Conservation (phyloP, 208 protist species). For the Leptomonas seymouri region DNA sequence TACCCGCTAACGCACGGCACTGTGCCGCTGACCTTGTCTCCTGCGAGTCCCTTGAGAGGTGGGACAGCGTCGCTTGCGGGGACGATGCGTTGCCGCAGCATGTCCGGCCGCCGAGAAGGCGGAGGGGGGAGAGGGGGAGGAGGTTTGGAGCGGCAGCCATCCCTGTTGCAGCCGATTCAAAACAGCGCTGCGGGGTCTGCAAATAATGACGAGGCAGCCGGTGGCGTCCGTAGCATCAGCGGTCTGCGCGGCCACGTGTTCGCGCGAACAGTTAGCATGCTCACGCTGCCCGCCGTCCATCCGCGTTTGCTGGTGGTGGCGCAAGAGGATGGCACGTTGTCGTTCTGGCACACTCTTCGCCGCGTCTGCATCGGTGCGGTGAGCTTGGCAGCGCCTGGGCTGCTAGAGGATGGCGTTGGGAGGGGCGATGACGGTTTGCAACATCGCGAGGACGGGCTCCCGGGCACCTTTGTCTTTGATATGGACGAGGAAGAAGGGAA, state of each 20-base stretch:
- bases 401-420: constrained; percentile 13
- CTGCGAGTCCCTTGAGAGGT: neutral
- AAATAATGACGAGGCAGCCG: neutral
- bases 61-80: neutral
- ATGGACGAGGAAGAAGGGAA: constrained; percentile 27
- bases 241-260: constrained; percentile 22
- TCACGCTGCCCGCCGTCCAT: constrained; percentile 43
- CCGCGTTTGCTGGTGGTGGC: constrained; percentile 60
- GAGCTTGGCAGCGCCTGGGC: constrained; percentile 45
- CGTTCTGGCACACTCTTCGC: constrained; percentile 76
- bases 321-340: constrained; percentile 78
- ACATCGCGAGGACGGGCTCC: constrained; percentile 2
- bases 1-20: neutral
- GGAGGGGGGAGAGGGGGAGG: neutral
- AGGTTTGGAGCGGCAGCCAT: neutral
- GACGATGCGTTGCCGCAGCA: constrained; percentile 4
- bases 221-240: neutral
- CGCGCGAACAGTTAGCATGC: constrained; percentile 50
- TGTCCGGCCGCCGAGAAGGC: neutral
- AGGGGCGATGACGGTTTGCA: constrained; percentile 9
- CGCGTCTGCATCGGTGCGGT: constrained; percentile 64
- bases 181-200: neutral
- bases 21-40: neutral
- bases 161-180: neutral
- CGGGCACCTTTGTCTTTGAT: constrained; percentile 29